Conservation (phyloP, 768 basidiomycete species). For the Kwoniella botswanensis region DNA sequence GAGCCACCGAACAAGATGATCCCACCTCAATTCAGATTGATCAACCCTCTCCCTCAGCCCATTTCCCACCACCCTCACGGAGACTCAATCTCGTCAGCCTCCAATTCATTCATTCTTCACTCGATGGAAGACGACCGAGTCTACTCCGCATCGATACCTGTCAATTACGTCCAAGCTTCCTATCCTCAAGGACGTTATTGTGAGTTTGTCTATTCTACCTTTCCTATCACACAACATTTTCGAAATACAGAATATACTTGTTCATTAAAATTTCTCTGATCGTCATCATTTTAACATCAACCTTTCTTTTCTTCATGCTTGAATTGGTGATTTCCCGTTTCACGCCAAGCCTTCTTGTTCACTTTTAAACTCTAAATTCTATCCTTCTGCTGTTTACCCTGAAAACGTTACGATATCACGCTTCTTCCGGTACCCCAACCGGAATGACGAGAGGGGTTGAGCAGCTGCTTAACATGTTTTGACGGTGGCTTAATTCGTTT, state of each 20-base stretch:
- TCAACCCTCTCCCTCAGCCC: neutral
- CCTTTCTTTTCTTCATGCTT: neutral
- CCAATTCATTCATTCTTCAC: constrained; percentile 1
- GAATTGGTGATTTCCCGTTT: neutral
- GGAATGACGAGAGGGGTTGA: constrained; percentile 14
- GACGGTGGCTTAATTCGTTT: constrained; percentile 5
- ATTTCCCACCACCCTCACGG: neutral
- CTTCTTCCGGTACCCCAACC: constrained; percentile 9
- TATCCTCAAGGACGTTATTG: neutral
- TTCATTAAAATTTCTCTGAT: no score
- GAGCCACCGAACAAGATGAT: neutral
- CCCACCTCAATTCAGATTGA: neutral
- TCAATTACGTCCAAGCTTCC: neutral
- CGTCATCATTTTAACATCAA: neutral
- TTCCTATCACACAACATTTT: no score
- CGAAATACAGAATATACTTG: no score
- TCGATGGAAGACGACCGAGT: constrained; percentile 4
- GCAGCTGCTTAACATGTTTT: neutral
- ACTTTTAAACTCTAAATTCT: constrained; percentile 8
- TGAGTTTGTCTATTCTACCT: constrained; percentile 3
- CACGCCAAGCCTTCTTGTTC: constrained; percentile 11
- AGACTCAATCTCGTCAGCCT: neutral
- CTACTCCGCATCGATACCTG: neutral
- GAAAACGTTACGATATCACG: neutral
- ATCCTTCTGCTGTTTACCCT: neutral